Conservation (phyloP, 2,329 filamentous ascomycete species). For the Nannizziopsis barbatae region DNA sequence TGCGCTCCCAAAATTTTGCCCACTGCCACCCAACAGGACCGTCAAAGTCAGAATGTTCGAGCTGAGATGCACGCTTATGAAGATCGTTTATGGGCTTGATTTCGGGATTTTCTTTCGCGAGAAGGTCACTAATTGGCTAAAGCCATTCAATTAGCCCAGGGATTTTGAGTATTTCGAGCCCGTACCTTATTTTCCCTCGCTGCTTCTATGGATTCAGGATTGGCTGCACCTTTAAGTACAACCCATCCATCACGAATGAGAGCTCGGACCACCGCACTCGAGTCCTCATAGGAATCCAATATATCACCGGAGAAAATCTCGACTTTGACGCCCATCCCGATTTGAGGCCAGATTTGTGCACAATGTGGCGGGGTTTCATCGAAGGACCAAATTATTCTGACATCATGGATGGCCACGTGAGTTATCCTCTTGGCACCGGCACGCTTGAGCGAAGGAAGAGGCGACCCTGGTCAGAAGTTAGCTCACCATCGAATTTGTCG, state of each 20-base stretch:
- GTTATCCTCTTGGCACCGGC: neutral
- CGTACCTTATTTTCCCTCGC: constrained; percentile 5
- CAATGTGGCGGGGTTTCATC: neutral
- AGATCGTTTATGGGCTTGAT: neutral
- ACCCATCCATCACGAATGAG: constrained; percentile 7
- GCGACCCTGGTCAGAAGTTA: no score
- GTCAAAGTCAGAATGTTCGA: constrained; percentile 5
- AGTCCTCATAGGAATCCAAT: constrained; percentile 5
- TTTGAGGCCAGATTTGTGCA: neutral
- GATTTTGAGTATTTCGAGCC: neutral
- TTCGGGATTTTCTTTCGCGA: constrained; percentile 1
- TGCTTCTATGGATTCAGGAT: constrained; percentile 7
- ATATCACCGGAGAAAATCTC: constrained; percentile 2
- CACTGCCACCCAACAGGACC: neutral
- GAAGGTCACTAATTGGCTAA: constrained; percentile 4
- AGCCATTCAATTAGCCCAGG: constrained; percentile 2
- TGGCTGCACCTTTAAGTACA: constrained; percentile 3
- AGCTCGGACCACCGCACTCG: neutral
- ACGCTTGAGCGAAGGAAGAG: no score
- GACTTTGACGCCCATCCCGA: neutral
- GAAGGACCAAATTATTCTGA: neutral
- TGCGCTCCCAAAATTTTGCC: constrained; percentile 1
- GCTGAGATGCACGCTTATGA: constrained; percentile 1
- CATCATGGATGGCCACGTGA: neutral
- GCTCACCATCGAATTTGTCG: no score